Percentiles rank a stretch among this genome's conserved stretches.
These are phyloP conservation scores for Penicillium occitanis DNA, from an alignment of 2,329 filamentous ascomycete genomes.

Conservation along the genomic window DNA sequence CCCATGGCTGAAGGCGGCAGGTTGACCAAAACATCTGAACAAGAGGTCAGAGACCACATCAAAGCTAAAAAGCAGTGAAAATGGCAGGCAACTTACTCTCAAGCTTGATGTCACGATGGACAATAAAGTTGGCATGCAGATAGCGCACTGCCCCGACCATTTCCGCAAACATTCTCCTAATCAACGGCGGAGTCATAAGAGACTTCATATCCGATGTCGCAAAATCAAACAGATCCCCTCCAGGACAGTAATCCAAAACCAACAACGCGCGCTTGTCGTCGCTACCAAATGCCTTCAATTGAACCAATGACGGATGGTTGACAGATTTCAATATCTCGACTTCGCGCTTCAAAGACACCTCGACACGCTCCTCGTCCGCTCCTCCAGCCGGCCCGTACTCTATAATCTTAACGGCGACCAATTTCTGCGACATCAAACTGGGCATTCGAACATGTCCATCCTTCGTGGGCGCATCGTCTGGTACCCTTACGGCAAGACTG, in stretches of 20 bases:
- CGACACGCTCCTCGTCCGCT: conserved; percentile 87
- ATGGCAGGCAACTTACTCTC: conserved; percentile 67
- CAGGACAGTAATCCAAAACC: conserved; percentile 87
- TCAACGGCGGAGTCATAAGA: conserved; percentile 65
- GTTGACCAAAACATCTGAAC: conserved; percentile 84
- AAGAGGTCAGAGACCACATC: conserved; percentile 25
- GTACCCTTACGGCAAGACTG: conserved; percentile 81
- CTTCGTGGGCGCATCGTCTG: conserved; percentile 48
- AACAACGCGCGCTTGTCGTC: conserved; percentile 79
- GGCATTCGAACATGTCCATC: conserved; percentile 21
- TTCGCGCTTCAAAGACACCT: conserved; percentile 90
- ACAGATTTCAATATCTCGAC: conserved; percentile 89
- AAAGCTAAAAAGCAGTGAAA: conserved; percentile 10
- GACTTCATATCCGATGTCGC: conserved; percentile 67
- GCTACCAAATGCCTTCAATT: conserved; percentile 87
- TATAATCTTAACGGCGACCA: conserved; percentile 94
- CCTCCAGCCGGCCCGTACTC: conserved; percentile 92
- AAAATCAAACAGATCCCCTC: conserved; percentile 92
- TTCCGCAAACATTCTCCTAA: conserved; percentile 87
- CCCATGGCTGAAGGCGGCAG: conserved; percentile 67
- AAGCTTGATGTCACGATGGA: conserved; percentile 96
- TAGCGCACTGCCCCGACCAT: conserved; percentile 82
- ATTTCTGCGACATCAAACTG: conserved; percentile 56
- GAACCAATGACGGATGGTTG: conserved; percentile 84
- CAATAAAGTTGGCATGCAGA: conserved; percentile 79